A percentile compares a stretch with the other conserved stretches of the same genome.
Conservation (phyloP, 768 basidiomycete species). For the Suillus bovinus region DNA sequence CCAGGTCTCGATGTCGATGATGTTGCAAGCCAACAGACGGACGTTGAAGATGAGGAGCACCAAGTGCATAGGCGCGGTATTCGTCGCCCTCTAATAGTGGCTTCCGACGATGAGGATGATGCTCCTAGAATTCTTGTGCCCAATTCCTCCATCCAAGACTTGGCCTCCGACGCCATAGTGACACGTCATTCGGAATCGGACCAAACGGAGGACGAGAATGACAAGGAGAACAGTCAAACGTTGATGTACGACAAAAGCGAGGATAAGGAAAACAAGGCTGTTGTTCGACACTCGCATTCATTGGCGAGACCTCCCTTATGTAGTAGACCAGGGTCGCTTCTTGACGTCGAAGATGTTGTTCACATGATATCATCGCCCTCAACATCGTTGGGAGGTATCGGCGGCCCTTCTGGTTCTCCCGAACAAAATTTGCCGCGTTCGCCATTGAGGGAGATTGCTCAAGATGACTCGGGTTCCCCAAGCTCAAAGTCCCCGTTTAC, state of each 20-base stretch:
- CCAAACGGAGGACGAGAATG: conserved; percentile 62
- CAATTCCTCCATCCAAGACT: conserved; percentile 21
- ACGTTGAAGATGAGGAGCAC: conserved; percentile 35
- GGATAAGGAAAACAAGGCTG: conserved; percentile 76
- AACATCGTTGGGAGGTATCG: conserved; percentile 25
- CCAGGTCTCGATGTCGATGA: conserved; percentile 5
- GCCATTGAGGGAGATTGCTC: conserved; percentile 37
- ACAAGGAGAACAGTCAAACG: conserved; percentile 70
- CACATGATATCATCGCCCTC: conserved; percentile 28
- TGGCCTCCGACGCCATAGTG: conserved; percentile 11
- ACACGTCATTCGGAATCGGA: conserved; percentile 46
- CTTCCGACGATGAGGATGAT: conserved; percentile 62
- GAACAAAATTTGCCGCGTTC: conserved; percentile 18
- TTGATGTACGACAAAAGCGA: conserved; percentile 69
- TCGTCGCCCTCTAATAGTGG: conserved; percentile 33
- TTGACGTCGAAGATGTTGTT: conserved; percentile 28
- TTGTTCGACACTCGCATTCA: conserved; percentile 43
- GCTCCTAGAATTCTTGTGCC: conserved; percentile 28
- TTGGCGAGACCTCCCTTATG: conserved; percentile 22
- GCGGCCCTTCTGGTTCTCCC: conserved; percentile 14
- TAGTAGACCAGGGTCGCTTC: conserved; percentile 27
- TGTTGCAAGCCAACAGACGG: conserved; percentile 17
- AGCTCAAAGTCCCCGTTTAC: conserved; percentile 38
- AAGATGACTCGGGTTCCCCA: conserved; percentile 42
- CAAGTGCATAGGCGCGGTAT: conserved; percentile 26